Conservation (phyloP, 345 rosid genomes). For the Boechera retrofracta region DNA sequence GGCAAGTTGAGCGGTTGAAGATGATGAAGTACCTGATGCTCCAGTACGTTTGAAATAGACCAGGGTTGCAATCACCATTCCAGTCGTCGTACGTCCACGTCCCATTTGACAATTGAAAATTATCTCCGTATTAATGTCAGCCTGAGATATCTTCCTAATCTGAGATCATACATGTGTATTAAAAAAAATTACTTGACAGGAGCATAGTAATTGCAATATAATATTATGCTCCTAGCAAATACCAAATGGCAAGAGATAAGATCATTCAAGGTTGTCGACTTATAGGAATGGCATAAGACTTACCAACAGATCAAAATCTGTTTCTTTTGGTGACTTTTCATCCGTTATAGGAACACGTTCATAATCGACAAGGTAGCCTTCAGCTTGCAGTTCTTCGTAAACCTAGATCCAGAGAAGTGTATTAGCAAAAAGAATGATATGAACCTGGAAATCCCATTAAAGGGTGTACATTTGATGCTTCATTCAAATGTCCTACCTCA, state of each 20-base stretch:
- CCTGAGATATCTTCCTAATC: constrained; percentile 86
- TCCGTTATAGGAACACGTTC: constrained; percentile 98
- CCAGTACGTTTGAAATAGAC: constrained; percentile 88
- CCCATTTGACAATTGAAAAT: constrained; percentile 99
- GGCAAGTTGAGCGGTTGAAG: constrained; percentile 31
- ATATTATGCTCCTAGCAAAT: constrained; percentile 16
- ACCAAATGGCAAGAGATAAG: constrained; percentile 23
- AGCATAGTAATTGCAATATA: background rate
- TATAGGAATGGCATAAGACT: constrained; percentile 42
- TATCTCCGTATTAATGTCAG: constrained; percentile 72
- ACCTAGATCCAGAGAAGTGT: constrained; percentile 53
- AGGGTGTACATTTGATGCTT: constrained; percentile 13
- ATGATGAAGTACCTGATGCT: constrained; percentile 69
- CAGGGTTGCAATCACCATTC: constrained; percentile 98
- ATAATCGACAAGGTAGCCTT: constrained; percentile 86
- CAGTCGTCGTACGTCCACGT: constrained; percentile 97
- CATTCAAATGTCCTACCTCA: constrained; percentile 57
- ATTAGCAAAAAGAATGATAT: constrained; percentile 19
- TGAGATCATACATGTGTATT: constrained; percentile 43
- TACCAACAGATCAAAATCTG: constrained; percentile 88
- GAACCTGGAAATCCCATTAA: constrained; percentile 32
- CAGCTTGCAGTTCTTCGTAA: constrained; percentile 80
- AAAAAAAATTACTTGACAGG: background rate
- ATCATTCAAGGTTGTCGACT: constrained; percentile 19
- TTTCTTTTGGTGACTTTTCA: constrained; percentile 95